Percentiles rank a stretch among this genome's conserved stretches.
Evolutionary conservation across 768 basidiomycete genomes (phyloP).

Genomic region (Stropharia rugosoannulata): DNA sequence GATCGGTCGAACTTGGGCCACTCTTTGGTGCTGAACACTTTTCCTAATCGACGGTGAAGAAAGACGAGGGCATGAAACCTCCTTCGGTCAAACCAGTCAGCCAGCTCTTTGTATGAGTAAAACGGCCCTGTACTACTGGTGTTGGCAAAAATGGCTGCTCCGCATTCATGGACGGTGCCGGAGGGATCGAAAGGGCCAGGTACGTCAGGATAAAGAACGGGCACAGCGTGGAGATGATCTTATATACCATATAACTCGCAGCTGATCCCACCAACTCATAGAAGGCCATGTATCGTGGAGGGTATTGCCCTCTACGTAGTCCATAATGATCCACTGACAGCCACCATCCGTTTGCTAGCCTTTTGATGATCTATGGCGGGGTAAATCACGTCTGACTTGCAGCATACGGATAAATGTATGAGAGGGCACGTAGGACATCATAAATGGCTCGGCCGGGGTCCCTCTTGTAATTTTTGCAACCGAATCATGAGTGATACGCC

Average conservation of each 20-base stretch:
- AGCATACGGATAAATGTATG: not conserved
- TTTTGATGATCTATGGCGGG: not conserved
- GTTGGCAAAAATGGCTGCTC: too few species aligned
- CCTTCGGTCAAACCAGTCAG: too few species aligned
- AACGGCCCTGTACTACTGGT: too few species aligned
- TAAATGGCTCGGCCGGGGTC: not conserved
- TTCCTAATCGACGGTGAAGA: too few species aligned
- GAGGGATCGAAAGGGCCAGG: too few species aligned
- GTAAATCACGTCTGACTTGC: not conserved
- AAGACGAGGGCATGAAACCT: too few species aligned
- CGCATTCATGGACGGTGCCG: too few species aligned
- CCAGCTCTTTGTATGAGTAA: too few species aligned
- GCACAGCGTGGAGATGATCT: not conserved
- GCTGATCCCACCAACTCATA: not conserved
- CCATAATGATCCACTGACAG: not conserved
- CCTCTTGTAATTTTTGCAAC: not conserved
- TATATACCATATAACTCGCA: not conserved
- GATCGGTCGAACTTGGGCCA: constrained; percentile 1
- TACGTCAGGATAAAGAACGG: not conserved
- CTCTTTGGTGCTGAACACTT: too few species aligned
- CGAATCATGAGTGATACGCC: not conserved
- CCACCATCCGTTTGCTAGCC: not conserved
- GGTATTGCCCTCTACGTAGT: not conserved
- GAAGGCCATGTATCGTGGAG: not conserved
- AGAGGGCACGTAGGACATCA: not conserved